phyloP scores from a whole-genome alignment of 2,329 filamentous ascomycete species.

The Neonectria sp. region DNA sequence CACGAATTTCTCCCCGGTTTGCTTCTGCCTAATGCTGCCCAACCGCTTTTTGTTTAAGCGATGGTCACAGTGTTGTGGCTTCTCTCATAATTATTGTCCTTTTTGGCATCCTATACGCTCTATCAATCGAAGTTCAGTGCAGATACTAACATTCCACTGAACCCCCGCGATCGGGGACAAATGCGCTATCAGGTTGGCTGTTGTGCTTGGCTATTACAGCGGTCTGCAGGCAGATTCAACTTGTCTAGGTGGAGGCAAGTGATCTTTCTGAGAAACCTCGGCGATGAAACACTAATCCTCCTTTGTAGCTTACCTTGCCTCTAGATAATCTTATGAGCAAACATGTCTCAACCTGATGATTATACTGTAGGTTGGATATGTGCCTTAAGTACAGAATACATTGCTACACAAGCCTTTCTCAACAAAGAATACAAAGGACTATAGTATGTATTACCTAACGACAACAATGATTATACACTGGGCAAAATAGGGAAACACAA shows the following conservation, averaged over 20 bases:
- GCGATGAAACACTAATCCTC: neutral
- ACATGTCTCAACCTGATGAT: neutral
- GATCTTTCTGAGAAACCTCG: neutral
- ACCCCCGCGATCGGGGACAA: neutral
- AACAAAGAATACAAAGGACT: conserved; percentile 1
- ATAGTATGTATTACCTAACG: neutral
- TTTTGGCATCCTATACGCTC: neutral
- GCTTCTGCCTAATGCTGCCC: conserved; percentile 3
- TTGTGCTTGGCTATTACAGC: neutral
- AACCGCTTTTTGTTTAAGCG: conserved; percentile 1
- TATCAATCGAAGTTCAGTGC: neutral
- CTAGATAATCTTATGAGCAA: neutral
- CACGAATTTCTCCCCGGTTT: neutral
- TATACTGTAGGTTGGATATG: conserved; percentile 14
- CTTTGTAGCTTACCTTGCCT: neutral
- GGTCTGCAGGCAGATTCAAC: neutral
- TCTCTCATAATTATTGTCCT: neutral
- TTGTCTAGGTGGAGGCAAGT: conserved; percentile 1
- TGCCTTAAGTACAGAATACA: neutral
- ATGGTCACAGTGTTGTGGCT: neutral
- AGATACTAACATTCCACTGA: neutral
- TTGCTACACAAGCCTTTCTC: conserved; percentile 2
- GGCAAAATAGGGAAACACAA: conserved; percentile 1
- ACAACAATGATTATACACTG: neutral
- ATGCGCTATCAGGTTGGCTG: neutral